Evolutionary conservation across 768 basidiomycete genomes (phyloP).

Genomic region (Macrolepiota fuliginosa): DNA sequence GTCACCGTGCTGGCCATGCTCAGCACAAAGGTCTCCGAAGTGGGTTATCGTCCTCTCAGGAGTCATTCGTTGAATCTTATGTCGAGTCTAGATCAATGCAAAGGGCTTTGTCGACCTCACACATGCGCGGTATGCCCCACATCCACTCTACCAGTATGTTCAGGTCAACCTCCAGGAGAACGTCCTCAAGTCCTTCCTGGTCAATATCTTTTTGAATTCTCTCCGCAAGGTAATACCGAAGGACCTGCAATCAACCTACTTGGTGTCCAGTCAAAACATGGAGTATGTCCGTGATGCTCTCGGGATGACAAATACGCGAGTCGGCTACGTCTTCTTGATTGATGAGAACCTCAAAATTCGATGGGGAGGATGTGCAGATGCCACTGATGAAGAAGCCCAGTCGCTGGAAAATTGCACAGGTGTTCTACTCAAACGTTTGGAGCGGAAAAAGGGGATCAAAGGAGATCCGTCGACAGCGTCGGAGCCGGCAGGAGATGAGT

Average conservation of each 20-base stretch:
- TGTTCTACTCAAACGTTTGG: slow-evolving; percentile 62
- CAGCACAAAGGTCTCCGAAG: slow-evolving; percentile 87
- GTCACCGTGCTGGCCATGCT: slow-evolving; percentile 81
- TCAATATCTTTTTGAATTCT: slow-evolving; percentile 77
- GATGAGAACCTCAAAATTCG: slow-evolving; percentile 83
- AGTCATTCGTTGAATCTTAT: slow-evolving; percentile 2
- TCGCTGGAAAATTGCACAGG: slow-evolving; percentile 67
- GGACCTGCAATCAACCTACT: slow-evolving; percentile 65
- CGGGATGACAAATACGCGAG: slow-evolving; percentile 84
- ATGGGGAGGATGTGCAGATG: slow-evolving; percentile 92
- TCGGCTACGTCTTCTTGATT: slow-evolving; percentile 91
- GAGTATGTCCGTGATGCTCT: slow-evolving; percentile 83
- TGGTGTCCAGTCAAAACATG: slow-evolving; percentile 81
- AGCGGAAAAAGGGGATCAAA: slow-evolving; percentile 15
- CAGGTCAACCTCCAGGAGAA: slow-evolving; percentile 97
- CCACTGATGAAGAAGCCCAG: slow-evolving; percentile 67
- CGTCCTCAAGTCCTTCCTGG: slow-evolving; percentile 85
- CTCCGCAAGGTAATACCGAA: slow-evolving; percentile 66
- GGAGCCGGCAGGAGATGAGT: not conserved
- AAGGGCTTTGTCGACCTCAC: slow-evolving; percentile 66
- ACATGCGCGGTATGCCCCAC: slow-evolving; percentile 43
- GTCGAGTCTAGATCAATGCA: slow-evolving; percentile 61
- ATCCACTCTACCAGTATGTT: slow-evolving; percentile 68
- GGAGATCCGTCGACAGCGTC: slow-evolving; percentile 1
- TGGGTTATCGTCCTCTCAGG: slow-evolving; percentile 27